Evolutionary conservation across 2,329 filamentous ascomycete species (phyloP).

Genomic region (Calonectria naviculata): DNA sequence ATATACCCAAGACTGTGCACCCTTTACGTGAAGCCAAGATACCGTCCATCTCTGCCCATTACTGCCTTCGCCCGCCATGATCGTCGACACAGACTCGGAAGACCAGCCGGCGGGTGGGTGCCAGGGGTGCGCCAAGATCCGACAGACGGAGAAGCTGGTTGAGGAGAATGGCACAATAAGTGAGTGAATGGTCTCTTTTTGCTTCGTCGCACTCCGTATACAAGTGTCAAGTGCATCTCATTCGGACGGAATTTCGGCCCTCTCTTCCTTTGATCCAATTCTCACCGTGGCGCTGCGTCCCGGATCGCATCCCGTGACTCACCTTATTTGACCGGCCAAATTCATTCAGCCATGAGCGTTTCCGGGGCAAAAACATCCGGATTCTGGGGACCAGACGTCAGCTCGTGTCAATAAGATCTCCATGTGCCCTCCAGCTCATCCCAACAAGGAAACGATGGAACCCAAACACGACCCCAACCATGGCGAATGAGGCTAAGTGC

Average conservation of each 20-base stretch:
- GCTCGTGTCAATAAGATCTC: background rate
- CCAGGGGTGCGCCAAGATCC: constrained; percentile 38
- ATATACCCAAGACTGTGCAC: background rate
- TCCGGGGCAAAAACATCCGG: background rate
- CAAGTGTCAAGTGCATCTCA: background rate
- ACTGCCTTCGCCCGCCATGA: background rate
- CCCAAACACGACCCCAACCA: background rate
- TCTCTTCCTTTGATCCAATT: background rate
- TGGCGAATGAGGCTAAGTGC: constrained; percentile 21
- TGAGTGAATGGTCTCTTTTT: background rate
- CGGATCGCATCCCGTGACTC: constrained; percentile 10
- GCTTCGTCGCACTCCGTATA: background rate
- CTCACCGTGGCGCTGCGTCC: constrained; percentile 4
- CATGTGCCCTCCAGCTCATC: background rate
- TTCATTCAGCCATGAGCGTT: background rate
- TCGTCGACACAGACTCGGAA: constrained; percentile 3
- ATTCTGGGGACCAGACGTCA: background rate
- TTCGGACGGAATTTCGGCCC: background rate
- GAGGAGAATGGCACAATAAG: constrained; percentile 15
- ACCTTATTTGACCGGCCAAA: constrained; percentile 8
- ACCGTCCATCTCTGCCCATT: background rate
- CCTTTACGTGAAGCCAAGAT: background rate
- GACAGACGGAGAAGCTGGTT: constrained; percentile 29
- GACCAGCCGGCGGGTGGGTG: constrained; percentile 15
- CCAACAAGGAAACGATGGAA: background rate